Evolutionary conservation across 1,139 yeast species (phyloP), one percentile per base, ranked within the genome.

Genomic region (Pichia sp.): DNA sequence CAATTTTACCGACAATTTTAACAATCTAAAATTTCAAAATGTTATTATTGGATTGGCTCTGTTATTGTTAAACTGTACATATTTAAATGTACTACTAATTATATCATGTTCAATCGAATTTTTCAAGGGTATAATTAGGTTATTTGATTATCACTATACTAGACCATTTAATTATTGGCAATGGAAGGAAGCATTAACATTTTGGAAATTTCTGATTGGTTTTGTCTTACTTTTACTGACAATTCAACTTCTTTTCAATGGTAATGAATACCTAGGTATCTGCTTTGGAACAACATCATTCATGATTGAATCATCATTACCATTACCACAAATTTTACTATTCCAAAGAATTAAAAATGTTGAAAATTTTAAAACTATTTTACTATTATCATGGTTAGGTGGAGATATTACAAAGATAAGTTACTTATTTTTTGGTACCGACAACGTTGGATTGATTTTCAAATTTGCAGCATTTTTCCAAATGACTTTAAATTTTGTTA

Each of bases 301-400:
- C 45, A 74, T 88, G 51, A 76, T 87, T 28, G 97, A 90, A 64
- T 82, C 93, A n/a, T 71, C 87, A 27, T 72, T 90, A 53, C 97
- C 97, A 3, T 71, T 90, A 49, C 97, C 97, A 0, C 97, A 90
- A 67, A 87, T 90, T 48, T 71, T 91, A 34, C 72, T 88, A 54
- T 77, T 88, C 52, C 77, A 82, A 63, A 74, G 91, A 54, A 67
- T 87, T 31, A 80, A 82, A 60, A 80, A 88, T 0, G 82, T 86
- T 8, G 84, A 84, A 59, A 93, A 93, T 56, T 89, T 90, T 70
- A 84, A 90, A 61, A 73, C 84, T 46, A 79, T 91, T 39, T 71
- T 90, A 48, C 67, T 90, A 47, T 70, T 88, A 33, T 84, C 93
- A 61, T 90, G 97, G 97, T 72, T 90, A 11, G 84, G 93, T 55